phyloP scores from a whole-genome alignment of 768 basidiomycete species.

The Serendipita indica region DNA sequence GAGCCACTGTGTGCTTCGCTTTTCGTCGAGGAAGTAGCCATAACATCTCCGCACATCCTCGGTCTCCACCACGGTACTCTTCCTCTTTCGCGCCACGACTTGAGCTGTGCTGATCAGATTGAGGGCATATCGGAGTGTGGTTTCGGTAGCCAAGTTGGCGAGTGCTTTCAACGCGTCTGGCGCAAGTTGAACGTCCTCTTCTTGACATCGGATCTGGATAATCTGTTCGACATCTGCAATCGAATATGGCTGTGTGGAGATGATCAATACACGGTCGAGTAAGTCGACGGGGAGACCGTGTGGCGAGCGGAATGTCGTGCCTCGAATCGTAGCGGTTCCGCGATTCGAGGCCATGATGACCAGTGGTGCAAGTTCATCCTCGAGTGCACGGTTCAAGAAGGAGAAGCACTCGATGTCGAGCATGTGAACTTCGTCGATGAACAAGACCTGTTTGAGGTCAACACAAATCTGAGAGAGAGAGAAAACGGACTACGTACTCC shows the following conservation, averaged over 20 bases:
- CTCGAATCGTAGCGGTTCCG: slow-evolving; percentile 86
- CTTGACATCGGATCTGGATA: slow-evolving; percentile 83
- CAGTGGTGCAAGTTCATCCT: slow-evolving; percentile 82
- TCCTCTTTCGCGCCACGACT: slow-evolving; percentile 71
- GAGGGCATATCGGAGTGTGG: slow-evolving; percentile 84
- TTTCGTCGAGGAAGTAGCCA: slow-evolving; percentile 84
- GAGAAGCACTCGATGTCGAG: slow-evolving; percentile 99
- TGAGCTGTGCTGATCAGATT: slow-evolving; percentile 91
- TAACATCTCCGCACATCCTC: slow-evolving; percentile 77
- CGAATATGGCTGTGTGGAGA: slow-evolving; percentile 77
- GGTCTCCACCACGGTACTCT: slow-evolving; percentile 64
- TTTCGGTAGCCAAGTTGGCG: slow-evolving; percentile 75
- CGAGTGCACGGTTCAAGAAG: slow-evolving; percentile 90
- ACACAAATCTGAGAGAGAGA: neutral
- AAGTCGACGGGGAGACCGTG: slow-evolving; percentile 92
- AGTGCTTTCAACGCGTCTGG: slow-evolving; percentile 62
- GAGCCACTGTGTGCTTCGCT: slow-evolving; percentile 81
- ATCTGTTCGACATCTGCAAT: slow-evolving; percentile 81
- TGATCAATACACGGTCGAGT: slow-evolving; percentile 89
- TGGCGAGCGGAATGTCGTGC: slow-evolving; percentile 86
- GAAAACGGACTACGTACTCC: slow-evolving; percentile 43
- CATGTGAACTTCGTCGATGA: slow-evolving; percentile 99
- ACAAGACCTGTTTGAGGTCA: slow-evolving; percentile 52
- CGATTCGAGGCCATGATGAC: slow-evolving; percentile 99
- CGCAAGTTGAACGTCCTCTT: slow-evolving; percentile 83